These are phyloP conservation scores for Xerocomellus amylosporus DNA, from an alignment of 768 basidiomycete species.

Conservation along the genomic window DNA sequence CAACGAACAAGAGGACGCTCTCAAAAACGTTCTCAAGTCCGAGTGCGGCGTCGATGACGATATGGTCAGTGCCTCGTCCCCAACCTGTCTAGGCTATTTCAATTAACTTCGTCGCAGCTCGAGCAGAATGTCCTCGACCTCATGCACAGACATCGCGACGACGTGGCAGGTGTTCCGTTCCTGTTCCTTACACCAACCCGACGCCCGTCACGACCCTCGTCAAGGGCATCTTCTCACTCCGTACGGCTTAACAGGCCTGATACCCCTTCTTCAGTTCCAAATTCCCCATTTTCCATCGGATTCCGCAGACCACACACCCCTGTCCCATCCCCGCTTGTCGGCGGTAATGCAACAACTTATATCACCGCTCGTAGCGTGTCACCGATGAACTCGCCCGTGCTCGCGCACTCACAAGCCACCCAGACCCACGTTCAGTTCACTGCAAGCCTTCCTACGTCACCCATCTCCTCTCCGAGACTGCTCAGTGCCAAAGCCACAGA, in stretches of 20 bases:
- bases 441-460: conserved; percentile 81
- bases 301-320: conserved; percentile 83
- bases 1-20: conserved; percentile 83
- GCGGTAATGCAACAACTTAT: conserved; percentile 52
- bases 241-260: conserved; percentile 69
- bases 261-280: conserved; percentile 71
- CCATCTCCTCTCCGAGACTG: conserved; percentile 78
- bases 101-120: conserved; percentile 43
- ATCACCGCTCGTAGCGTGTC: conserved; percentile 51
- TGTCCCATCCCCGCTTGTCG: conserved; percentile 69
- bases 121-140: conserved; percentile 90
- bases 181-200: conserved; percentile 77
- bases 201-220: conserved; percentile 78
- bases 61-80: conserved; percentile 45
- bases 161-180: conserved; percentile 78
- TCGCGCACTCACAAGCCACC: conserved; percentile 52
- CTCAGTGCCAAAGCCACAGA: conserved; percentile 89
- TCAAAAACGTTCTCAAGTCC: conserved; percentile 71
- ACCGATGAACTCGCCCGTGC: conserved; percentile 67
- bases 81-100: conserved; percentile 17
- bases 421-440: conserved; percentile 62
- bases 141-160: conserved; percentile 94
- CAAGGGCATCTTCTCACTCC: conserved; percentile 72
- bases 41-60: conserved; percentile 69
- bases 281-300: conserved; percentile 69